Evolutionary conservation across 1,139 yeast genomes (phyloP).

Genomic region (Pichia sp.): DNA sequence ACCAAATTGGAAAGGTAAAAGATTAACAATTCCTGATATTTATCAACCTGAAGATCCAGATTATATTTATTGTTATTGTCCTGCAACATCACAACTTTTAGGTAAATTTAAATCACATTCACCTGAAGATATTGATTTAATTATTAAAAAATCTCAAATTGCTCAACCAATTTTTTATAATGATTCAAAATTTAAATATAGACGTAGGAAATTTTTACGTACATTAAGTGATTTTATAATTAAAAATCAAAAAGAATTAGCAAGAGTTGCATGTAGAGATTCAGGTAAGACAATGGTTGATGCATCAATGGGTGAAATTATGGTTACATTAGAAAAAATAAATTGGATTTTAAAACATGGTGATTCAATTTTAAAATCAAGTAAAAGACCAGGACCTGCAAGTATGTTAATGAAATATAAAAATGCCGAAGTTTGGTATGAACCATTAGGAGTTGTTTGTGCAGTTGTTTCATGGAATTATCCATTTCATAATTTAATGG

Average conservation of each 20-base stretch:
- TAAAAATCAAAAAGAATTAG: conserved; percentile 79
- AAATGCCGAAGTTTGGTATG: conserved; percentile 87
- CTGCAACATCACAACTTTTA: conserved; percentile 88
- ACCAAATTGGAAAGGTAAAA: conserved; percentile 88
- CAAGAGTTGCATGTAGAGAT: conserved; percentile 90
- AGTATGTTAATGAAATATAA: conserved; percentile 77
- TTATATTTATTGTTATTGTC: conserved; percentile 80
- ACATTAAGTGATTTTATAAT: conserved; percentile 68
- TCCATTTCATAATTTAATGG: conserved; percentile 88
- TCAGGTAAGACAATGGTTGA: conserved; percentile 94
- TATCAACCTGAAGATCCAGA: conserved; percentile 53
- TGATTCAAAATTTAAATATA: conserved; percentile 29
- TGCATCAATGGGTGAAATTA: conserved; percentile 92
- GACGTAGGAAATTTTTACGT: conserved; percentile 62
- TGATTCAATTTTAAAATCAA: conserved; percentile 60
- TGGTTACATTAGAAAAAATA: conserved; percentile 88
- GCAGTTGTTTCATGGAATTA: conserved; percentile 96
- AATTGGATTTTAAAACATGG: conserved; percentile 88
- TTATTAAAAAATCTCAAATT: conserved; percentile 46
- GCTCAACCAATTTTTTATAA: conserved; percentile 61
- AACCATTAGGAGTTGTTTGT: conserved; percentile 82
- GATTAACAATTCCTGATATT: conserved; percentile 57
- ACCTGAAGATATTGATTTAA: conserved; percentile 60
- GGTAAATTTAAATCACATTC: conserved; percentile 65
- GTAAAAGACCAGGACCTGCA: conserved; percentile 81